These are phyloP conservation scores for Rhodamnia rubescens DNA, from an alignment of 345 rosid genomes.

Conservation along the genomic window DNA sequence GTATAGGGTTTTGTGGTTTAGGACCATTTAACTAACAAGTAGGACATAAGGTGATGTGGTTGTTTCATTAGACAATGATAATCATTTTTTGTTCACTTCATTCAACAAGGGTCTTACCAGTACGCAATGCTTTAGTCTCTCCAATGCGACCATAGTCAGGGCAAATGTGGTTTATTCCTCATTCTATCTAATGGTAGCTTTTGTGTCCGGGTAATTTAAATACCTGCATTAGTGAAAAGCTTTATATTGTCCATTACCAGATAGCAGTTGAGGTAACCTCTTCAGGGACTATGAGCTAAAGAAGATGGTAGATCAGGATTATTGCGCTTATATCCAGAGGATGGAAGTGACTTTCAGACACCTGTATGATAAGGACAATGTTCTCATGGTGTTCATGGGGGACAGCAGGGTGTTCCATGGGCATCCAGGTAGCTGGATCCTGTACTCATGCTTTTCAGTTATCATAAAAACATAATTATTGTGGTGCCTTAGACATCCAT, in stretches of 20 bases:
- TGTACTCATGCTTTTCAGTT: slow-evolving; percentile 14
- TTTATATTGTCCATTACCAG: slow-evolving; percentile 16
- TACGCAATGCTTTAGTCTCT: neutral
- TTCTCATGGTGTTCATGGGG: neutral
- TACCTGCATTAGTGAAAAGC: neutral
- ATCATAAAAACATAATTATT: slow-evolving; percentile 55
- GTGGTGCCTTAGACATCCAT: slow-evolving; percentile 88
- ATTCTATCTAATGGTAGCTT: neutral
- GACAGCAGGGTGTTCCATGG: neutral
- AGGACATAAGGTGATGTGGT: neutral
- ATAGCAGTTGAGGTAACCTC: slow-evolving; percentile 83
- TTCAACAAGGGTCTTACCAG: neutral
- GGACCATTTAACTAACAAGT: neutral
- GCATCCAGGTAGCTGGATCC: neutral
- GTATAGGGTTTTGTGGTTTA: neutral
- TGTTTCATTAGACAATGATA: neutral
- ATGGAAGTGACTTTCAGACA: slow-evolving; percentile 78
- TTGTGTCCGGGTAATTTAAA: neutral
- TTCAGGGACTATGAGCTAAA: slow-evolving; percentile 85
- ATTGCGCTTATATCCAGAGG: slow-evolving; percentile 77
- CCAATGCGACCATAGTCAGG: neutral
- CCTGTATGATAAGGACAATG: slow-evolving; percentile 63
- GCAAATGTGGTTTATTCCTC: neutral
- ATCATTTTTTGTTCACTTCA: neutral
- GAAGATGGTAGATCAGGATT: slow-evolving; percentile 87